Conservation (phyloP, 306 rosid species). For the Quercus variabilis region DNA sequence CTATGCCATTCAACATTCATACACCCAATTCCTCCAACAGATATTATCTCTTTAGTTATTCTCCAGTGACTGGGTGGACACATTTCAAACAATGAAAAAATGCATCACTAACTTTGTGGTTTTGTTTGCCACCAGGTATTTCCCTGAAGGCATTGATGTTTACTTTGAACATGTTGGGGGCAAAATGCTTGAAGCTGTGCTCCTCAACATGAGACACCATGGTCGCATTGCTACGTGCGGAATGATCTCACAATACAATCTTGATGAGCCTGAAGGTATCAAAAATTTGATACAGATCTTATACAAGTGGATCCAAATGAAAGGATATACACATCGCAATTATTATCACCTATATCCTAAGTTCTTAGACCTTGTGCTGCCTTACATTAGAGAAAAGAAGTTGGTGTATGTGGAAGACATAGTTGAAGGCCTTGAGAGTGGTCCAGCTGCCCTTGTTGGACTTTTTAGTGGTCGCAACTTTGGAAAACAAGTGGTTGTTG, state of each 20-base stretch:
- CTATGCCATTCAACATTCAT: too few relatives aligned
- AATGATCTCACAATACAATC: conserved; percentile 19
- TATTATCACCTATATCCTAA: conserved; percentile 39
- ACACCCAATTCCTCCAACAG: too few relatives aligned
- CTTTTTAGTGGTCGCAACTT: conserved; percentile 36
- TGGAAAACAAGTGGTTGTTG: conserved; percentile 41
- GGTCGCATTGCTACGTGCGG: conserved; percentile 17
- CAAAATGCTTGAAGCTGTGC: conserved; percentile 17
- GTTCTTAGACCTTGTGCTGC: conserved; percentile 57
- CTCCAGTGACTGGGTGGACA: too few relatives aligned
- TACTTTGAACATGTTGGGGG: conserved; percentile 22
- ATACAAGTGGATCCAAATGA: neutral
- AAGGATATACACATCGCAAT: neutral
- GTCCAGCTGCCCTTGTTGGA: conserved; percentile 35
- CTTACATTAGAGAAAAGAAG: conserved; percentile 54
- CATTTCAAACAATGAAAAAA: too few relatives aligned
- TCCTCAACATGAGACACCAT: conserved; percentile 9
- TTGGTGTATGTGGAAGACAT: conserved; percentile 32
- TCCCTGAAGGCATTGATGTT: conserved; percentile 13
- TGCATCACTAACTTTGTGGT: neutral
- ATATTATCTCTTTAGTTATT: too few relatives aligned
- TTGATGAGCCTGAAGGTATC: neutral
- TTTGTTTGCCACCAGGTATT: neutral
- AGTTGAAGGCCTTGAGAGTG: conserved; percentile 42
- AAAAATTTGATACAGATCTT: neutral